Percentiles rank a stretch among this genome's conserved stretches.
Evolutionary conservation across 2,329 filamentous ascomycete genomes (phyloP).

Genomic region (Coniochaeta prunicola): DNA sequence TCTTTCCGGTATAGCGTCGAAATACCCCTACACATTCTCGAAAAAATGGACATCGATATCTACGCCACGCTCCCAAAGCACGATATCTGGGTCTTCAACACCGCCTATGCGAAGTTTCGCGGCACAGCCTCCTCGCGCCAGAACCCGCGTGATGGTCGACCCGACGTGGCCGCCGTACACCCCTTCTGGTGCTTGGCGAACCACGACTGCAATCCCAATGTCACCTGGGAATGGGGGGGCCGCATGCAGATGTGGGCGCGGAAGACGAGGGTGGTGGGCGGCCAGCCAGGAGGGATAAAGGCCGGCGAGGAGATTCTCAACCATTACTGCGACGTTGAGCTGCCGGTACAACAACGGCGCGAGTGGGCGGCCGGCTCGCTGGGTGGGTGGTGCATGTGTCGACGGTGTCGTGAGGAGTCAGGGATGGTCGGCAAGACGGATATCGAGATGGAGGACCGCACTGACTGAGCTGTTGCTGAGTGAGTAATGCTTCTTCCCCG

Average conservation of each 20-base stretch:
- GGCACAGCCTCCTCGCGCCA: constrained; percentile 86
- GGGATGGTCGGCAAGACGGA: constrained; percentile 17
- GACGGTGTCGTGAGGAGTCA: constrained; percentile 70
- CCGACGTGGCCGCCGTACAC: constrained; percentile 89
- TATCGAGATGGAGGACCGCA: constrained; percentile 2
- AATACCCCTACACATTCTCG: constrained; percentile 67
- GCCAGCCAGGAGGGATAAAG: constrained; percentile 53
- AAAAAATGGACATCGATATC: constrained; percentile 79
- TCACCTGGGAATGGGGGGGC: constrained; percentile 88
- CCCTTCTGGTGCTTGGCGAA: constrained; percentile 96
- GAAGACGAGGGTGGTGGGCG: constrained; percentile 47
- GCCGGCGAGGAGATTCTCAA: constrained; percentile 81
- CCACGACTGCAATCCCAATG: constrained; percentile 92
- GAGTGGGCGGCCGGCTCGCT: constrained; percentile 86
- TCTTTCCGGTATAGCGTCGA: constrained; percentile 71
- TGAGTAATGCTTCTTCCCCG: not conserved
- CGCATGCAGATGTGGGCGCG: constrained; percentile 64
- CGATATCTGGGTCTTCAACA: constrained; percentile 83
- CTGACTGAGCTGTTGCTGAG: not conserved
- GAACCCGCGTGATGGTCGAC: constrained; percentile 67
- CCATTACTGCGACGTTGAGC: constrained; percentile 84
- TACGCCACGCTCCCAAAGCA: constrained; percentile 52
- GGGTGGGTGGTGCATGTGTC: constrained; percentile 83
- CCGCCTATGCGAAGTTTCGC: constrained; percentile 85
- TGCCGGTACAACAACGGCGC: constrained; percentile 71